A percentile compares a stretch with the other conserved stretches of the same genome.
Conservation (phyloP, 169 alveolate species). For the Plasmodium gonderi region DNA sequence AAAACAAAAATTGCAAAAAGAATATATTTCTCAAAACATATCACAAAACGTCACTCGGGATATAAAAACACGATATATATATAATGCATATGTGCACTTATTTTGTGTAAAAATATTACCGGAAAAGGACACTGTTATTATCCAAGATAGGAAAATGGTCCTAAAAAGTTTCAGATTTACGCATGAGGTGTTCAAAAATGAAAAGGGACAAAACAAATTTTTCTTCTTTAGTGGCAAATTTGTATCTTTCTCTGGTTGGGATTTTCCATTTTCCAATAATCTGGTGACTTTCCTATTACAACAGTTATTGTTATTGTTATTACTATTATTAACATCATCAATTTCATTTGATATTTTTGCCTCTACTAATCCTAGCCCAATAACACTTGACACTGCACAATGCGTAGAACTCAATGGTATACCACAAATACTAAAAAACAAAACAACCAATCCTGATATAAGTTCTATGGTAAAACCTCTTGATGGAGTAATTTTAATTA, state of each 20-base stretch:
- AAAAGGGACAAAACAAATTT: neutral
- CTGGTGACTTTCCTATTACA: neutral
- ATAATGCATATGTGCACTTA: neutral
- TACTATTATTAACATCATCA: neutral
- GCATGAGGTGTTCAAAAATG: constrained; percentile 61
- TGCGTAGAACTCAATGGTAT: constrained; percentile 91
- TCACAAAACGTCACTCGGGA: neutral
- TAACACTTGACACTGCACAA: constrained; percentile 87
- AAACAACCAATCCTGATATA: constrained; percentile 85
- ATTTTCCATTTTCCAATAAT: neutral
- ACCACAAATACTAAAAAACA: constrained; percentile 85
- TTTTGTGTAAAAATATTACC: too few species aligned
- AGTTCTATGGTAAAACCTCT: constrained; percentile 88
- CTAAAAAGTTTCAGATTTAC: constrained; percentile 66
- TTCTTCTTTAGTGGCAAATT: neutral
- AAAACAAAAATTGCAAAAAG: too few species aligned
- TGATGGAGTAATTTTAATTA: constrained; percentile 88
- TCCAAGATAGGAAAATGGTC: constrained; percentile 69
- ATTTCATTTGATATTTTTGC: constrained; percentile 19
- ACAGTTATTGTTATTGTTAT: too few species aligned
- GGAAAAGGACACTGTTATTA: constrained; percentile 69
- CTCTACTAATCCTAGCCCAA: constrained; percentile 88
- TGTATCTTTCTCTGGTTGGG: neutral
- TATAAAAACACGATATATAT: neutral
- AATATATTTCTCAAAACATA: too few species aligned